These are phyloP conservation scores for Pyricularia sp. DNA, from an alignment of 2,329 filamentous ascomycete genomes.

Conservation along the genomic window DNA sequence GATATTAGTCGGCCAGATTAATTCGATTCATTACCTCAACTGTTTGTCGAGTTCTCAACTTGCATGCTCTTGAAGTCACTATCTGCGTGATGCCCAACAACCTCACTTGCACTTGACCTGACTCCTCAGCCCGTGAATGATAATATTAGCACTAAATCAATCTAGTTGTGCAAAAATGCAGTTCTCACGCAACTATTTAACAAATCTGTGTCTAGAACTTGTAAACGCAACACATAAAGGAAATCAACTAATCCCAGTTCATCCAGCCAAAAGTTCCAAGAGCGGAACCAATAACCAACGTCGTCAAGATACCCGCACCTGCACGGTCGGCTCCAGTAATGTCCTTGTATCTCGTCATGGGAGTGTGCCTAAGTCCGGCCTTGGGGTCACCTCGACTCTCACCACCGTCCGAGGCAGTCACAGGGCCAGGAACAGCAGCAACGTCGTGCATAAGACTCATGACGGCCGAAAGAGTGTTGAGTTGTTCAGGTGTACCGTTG, in stretches of 20 bases:
- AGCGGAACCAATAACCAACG: constrained; percentile 20
- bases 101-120: too few species aligned
- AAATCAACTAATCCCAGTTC: constrained; percentile 13
- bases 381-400: constrained; percentile 22
- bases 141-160: neutral
- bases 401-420: constrained; percentile 33
- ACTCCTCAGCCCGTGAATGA: neutral
- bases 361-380: constrained; percentile 14
- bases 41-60: too few species aligned
- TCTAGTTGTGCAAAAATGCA: neutral
- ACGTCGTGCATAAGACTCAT: constrained; percentile 30
- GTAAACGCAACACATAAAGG: neutral
- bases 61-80: neutral
- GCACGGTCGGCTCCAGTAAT: constrained; percentile 23
- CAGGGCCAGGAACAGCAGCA: constrained; percentile 12
- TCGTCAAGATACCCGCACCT: constrained; percentile 31
- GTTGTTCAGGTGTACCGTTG: constrained; percentile 40
- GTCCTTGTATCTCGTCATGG: constrained; percentile 1
- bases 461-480: constrained; percentile 40
- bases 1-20: neutral
- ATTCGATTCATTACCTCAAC: neutral
- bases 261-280: constrained; percentile 22
- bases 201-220: neutral
- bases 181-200: neutral
- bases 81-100: too few species aligned